Base-by-base conservation (phyloP, 495 filamentous ascomycete species). In the Xylaria nigripes region DNA sequence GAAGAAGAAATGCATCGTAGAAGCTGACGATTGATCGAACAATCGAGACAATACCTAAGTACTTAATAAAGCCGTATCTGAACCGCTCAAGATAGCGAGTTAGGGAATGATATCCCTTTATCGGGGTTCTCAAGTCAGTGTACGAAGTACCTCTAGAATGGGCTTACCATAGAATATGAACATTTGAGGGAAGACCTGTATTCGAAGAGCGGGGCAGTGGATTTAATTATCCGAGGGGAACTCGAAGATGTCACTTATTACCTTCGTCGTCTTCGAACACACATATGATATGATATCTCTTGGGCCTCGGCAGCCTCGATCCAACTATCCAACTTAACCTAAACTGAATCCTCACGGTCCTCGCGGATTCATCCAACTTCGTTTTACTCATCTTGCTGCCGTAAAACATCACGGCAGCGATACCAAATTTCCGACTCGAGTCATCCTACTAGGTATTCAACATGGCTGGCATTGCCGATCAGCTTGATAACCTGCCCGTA, bases 401-500 rank as follows among this genome's bases (percentile, higher is more conserved):
- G 9, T 29, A 29, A 29, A 9, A 29, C 25, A 4, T 9, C 25
- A 4, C 4, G 25, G 25, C 9, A 9, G 3, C 25, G 9, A 29
- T 29, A 29, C 9, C 25, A 29, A n/a, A 4, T 9, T 4, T 29
- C 25, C 9, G 25, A 29, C 25, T 9, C 9, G 9, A 29, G 25
- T 9, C 25, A 29, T 29, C 32, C 32, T 5, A 46, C 32, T 10
- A 24, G 23, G 13, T 21, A 30, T 27, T 25, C 8, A 48, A 13
- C 16, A 54, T 54, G 51, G 40, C 51, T 3, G 51, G 42, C 51
- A 34, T 15, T 24, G 51, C 61, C 50, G 47, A 59, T 47, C 44
- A 48, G 45, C 56, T 63, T 6, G 38, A 57, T 32, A 48, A 46
- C 27, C 32, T 56, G 25, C 53, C 63, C 10, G 46, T 58, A 18